Evolutionary conservation across 1,139 yeast species (phyloP).

Genomic region (Suhomyces coccinellae): DNA sequence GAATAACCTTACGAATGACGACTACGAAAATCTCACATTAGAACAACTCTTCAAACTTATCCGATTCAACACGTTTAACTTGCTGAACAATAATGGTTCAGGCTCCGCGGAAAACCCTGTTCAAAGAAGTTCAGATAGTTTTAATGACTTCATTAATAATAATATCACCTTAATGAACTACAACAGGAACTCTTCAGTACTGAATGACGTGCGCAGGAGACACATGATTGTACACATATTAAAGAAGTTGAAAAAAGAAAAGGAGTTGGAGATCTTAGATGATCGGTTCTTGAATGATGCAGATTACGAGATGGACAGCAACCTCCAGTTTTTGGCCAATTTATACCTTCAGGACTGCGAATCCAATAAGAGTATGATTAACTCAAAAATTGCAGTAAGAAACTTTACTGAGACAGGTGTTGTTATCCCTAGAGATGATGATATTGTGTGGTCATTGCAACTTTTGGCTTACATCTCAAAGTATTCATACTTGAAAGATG

Average conservation of each 20-base stretch:
- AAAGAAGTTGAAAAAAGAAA: constrained; percentile 41
- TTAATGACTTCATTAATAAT: constrained; percentile 4
- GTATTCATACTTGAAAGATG: constrained; percentile 75
- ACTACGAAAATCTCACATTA: constrained; percentile 39
- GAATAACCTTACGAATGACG: constrained; percentile 38
- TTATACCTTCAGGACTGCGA: constrained; percentile 44
- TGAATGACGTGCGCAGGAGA: constrained; percentile 37
- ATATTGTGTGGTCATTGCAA: constrained; percentile 91
- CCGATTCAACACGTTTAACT: constrained; percentile 14
- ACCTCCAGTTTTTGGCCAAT: constrained; percentile 43
- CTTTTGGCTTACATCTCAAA: constrained; percentile 90
- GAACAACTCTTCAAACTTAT: constrained; percentile 41
- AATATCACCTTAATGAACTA: constrained; percentile 11
- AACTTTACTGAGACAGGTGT: constrained; percentile 69
- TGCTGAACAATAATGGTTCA: neutral
- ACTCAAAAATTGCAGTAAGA: constrained; percentile 53
- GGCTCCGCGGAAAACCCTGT: neutral
- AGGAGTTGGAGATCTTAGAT: constrained; percentile 38
- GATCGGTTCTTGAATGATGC: constrained; percentile 32
- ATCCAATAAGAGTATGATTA: constrained; percentile 25
- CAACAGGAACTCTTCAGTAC: constrained; percentile 18
- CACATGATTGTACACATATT: constrained; percentile 39
- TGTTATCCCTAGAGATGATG: constrained; percentile 86
- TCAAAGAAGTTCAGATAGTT: neutral
- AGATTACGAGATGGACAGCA: constrained; percentile 48